Percentiles rank a stretch among this genome's conserved stretches.
These are phyloP conservation scores for Gynochthodes officinalis DNA, from an alignment of 257 asterid species.

Conservation along the genomic window DNA sequence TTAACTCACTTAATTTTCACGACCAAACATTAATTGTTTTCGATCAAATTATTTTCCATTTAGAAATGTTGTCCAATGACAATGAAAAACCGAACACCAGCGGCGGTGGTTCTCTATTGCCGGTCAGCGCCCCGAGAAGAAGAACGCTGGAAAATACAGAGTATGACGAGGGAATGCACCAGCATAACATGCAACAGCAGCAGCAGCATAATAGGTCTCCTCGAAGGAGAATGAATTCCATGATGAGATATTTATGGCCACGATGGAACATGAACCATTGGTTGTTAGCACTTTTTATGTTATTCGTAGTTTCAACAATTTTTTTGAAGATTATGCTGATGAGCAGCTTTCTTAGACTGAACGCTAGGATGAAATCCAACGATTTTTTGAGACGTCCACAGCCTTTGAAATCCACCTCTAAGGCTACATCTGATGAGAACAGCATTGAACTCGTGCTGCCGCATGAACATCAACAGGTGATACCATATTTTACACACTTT, in stretches of 20 bases:
- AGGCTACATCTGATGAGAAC: not conserved
- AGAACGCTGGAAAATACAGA: constrained; percentile 18
- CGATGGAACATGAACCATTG: constrained; percentile 27
- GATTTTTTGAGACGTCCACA: constrained; percentile 24
- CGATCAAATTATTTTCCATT: not conserved
- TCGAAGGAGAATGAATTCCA: constrained; percentile 6
- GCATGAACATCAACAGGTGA: constrained; percentile 14
- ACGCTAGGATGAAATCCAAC: constrained; percentile 8
- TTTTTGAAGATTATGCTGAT: constrained; percentile 29
- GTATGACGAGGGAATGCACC: constrained; percentile 20
- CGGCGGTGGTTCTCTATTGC: constrained; percentile 3
- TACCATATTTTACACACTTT: not conserved
- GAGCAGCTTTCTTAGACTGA: constrained; percentile 21
- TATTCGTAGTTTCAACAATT: constrained; percentile 26
- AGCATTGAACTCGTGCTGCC: not conserved
- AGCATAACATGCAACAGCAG: not conserved
- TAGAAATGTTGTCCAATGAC: constrained; percentile 7
- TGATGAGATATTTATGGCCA: constrained; percentile 18
- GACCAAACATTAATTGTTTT: not conserved
- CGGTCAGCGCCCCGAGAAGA: constrained; percentile 21
- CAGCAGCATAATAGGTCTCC: constrained; percentile 5
- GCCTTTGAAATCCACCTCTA: not conserved
- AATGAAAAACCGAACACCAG: not conserved
- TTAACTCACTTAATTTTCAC: no score
- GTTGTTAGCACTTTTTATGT: constrained; percentile 21